Conservation (phyloP, 2,329 filamentous ascomycete genomes). For the Ophiostoma tasmaniense region DNA sequence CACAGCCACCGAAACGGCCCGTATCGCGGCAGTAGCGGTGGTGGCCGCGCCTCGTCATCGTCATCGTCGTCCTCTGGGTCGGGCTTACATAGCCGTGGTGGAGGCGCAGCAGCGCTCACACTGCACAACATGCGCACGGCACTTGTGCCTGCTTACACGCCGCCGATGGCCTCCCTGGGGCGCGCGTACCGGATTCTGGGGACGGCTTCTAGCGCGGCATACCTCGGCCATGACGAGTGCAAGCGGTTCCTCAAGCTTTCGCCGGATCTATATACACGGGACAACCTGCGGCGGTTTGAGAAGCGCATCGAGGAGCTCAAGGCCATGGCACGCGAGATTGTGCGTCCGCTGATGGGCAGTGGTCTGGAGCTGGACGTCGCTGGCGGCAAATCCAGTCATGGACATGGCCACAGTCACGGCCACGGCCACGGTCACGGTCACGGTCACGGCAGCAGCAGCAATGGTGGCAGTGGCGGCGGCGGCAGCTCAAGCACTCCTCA, state of each 20-base stretch:
- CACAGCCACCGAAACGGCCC: conserved; percentile 20
- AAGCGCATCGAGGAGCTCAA: conserved; percentile 84
- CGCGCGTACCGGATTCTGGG: conserved; percentile 73
- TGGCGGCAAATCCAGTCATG: background rate
- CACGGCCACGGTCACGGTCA: conserved; percentile 26
- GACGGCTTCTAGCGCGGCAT: conserved; percentile 49
- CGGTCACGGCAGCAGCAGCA: conserved; percentile 29
- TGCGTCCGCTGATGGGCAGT: conserved; percentile 78
- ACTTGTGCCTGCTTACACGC: conserved; percentile 28
- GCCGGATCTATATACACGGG: conserved; percentile 73
- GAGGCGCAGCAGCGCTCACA: conserved; percentile 9
- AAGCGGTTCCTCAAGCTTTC: conserved; percentile 82
- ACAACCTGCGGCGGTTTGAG: conserved; percentile 81
- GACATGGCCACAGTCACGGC: background rate
- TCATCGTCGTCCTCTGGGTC: conserved; percentile 17
- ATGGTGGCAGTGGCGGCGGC: conserved; percentile 26
- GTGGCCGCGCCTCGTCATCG: conserved; percentile 25
- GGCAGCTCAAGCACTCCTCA: conserved; percentile 23
- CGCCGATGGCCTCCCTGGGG: conserved; percentile 53
- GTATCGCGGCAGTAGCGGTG: conserved; percentile 24
- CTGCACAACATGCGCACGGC: conserved; percentile 24
- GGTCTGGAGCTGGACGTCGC: conserved; percentile 71
- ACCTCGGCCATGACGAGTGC: conserved; percentile 77
- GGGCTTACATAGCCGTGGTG: background rate
- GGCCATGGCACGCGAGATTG: conserved; percentile 68